phyloP scores from a whole-genome alignment of 257 asterid genomes.

The Penstemon davidsonii region DNA sequence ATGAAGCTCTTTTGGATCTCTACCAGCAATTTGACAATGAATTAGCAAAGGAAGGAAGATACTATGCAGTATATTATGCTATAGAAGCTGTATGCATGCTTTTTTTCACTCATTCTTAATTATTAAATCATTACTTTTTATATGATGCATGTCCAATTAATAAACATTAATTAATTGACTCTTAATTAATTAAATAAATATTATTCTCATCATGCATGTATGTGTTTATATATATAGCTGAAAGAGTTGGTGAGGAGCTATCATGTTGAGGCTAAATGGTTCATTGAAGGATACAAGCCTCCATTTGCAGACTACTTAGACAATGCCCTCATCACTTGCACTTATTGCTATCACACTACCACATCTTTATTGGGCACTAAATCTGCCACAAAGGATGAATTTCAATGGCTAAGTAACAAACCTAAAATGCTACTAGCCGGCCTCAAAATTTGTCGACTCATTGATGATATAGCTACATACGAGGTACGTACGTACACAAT shows the following conservation, averaged over 20 bases:
- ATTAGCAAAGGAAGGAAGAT: background rate
- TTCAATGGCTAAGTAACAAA: slow-evolving; percentile 15
- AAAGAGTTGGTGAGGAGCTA: slow-evolving; percentile 24
- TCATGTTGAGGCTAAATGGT: slow-evolving; percentile 25
- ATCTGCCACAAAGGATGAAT: background rate
- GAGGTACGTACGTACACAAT: background rate
- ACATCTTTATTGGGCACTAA: slow-evolving; percentile 11
- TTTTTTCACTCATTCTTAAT: too few relatives aligned
- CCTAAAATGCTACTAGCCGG: slow-evolving; percentile 21
- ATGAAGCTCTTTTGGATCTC: background rate
- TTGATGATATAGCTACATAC: slow-evolving; percentile 20
- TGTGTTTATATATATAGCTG: background rate
- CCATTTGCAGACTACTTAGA: slow-evolving; percentile 7
- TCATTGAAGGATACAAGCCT: slow-evolving; percentile 4
- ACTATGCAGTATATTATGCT: background rate
- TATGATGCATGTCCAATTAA: background rate
- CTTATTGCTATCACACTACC: slow-evolving; percentile 6
- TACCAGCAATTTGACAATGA: background rate
- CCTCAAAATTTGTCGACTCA: background rate
- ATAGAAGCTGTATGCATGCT: background rate
- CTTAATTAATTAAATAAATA: too few relatives aligned
- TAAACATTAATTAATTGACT: too few relatives aligned
- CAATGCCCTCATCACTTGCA: slow-evolving; percentile 15
- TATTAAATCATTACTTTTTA: background rate
- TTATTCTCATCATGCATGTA: too few relatives aligned